Percentiles rank a stretch among this genome's conserved stretches.
Conservation (phyloP, 2,329 filamentous ascomycete genomes). For the Ilyonectria sp. region DNA sequence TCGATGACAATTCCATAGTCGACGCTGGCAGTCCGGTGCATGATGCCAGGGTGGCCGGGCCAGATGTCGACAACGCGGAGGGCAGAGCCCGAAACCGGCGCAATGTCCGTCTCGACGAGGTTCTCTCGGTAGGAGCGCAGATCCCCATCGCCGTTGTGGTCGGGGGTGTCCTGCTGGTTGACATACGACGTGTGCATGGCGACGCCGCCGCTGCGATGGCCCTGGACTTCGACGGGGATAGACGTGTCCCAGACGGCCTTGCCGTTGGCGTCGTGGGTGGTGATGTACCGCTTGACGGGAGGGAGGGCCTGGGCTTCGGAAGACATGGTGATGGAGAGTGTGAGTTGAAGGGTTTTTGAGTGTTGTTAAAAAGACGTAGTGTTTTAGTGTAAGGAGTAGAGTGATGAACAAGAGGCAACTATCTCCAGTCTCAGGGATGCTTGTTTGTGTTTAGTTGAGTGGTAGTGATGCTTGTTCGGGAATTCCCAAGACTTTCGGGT, state of each 20-base stretch:
- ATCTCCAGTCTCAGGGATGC: neutral
- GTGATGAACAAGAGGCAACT: neutral
- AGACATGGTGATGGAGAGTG: slow-evolving; percentile 24
- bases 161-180: slow-evolving; percentile 34
- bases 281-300: slow-evolving; percentile 40
- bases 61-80: slow-evolving; percentile 43
- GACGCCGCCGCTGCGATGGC: slow-evolving; percentile 38
- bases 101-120: slow-evolving; percentile 36
- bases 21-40: slow-evolving; percentile 44
- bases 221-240: slow-evolving; percentile 33
- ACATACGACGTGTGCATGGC: slow-evolving; percentile 38
- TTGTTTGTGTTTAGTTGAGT: neutral
- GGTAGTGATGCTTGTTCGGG: neutral
- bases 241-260: slow-evolving; percentile 39
- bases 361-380: neutral
- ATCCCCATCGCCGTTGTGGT: slow-evolving; percentile 35
- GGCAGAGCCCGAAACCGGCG: slow-evolving; percentile 36
- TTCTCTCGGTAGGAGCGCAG: slow-evolving; percentile 38
- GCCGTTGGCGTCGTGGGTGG: slow-evolving; percentile 38
- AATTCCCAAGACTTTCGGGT: neutral
- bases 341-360: neutral
- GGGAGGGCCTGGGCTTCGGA: slow-evolving; percentile 35
- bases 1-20: slow-evolving; percentile 43
- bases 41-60: slow-evolving; percentile 36
- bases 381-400: neutral